Base-by-base conservation (phyloP, 1,284 basidiomycete species). In the Athelia psychrophila region DNA sequence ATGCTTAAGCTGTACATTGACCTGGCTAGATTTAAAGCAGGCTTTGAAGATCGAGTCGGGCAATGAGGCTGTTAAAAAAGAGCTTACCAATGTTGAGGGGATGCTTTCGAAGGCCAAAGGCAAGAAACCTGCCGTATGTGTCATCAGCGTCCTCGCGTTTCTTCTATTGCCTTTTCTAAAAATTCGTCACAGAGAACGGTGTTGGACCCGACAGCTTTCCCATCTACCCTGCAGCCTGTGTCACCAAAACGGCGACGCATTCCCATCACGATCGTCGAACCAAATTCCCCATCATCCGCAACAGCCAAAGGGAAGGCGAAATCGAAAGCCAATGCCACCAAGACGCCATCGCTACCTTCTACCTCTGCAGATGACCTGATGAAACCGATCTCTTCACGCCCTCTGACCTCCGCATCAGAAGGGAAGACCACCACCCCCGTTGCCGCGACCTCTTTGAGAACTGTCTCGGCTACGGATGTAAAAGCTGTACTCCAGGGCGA, bases 241-340 rank as follows among this genome's bases (percentile, higher is more conserved):
- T 55, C 54, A n/a, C 62, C 64, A 2, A 73, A 68, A 55, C 73
- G 85, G 25, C 76, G 87, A 38, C 79, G 88, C 19, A 75, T 91
- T 10, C 88, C 88, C 1, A 90, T 91, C 48, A 75, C 75, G 25
- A 83, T 90, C 30, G 66, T 89, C 1, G 85, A 88, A 35, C 59
- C 58, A 33, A 58, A 60, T n/a, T 16, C 61, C 36, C 25, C 58
- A 32, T 58, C 54, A 48, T 48, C 51, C 49, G 53, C 47, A 47
- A 47, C 18, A 47, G n/a, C n/a, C n/a, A 42, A 53, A 47, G 42
- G 51, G 16, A 23, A 44, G 22, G 16, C 53, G 3, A 54, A 49
- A 25, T 51, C n/a, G n/a, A 16, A 42, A 6, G 16, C 6, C 5
- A 22, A 6, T 22, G 16, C 20, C 16, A n/a, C 38, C 38, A 22